phyloP scores from a whole-genome alignment of 139 green algal genomes.

The Asterochloris sp. region DNA sequence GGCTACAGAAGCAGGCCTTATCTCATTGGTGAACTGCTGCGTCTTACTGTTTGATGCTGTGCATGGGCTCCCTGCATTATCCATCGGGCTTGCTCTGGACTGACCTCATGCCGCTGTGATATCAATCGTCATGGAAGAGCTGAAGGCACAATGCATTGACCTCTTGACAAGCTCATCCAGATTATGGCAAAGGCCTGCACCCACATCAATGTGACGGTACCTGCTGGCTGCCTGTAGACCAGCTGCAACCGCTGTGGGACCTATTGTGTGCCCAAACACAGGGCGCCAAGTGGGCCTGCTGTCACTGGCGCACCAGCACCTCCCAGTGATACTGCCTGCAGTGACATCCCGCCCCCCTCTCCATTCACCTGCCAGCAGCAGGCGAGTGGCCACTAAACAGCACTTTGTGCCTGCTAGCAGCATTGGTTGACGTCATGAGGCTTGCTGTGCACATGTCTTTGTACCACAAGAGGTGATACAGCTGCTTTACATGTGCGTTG shows the following conservation, averaged over 20 bases:
- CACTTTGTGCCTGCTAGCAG: not conserved
- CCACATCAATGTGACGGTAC: not conserved
- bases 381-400: not conserved
- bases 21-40: no score
- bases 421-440: not conserved
- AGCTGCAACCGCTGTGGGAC: conserved; percentile 5
- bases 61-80: no score
- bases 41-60: no score
- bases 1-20: no score
- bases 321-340: not conserved
- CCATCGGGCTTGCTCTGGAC: no score
- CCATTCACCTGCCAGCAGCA: conserved; percentile 12
- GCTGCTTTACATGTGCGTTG: not conserved
- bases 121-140: no score
- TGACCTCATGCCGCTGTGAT: no score
- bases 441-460: not conserved
- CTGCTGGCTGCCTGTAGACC: conserved; percentile 7
- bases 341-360: not conserved
- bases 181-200: no score
- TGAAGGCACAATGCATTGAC: no score
- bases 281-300: no score
- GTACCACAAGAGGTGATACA: not conserved
- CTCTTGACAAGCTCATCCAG: no score
- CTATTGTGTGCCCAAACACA: conserved; percentile 9
- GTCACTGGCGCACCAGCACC: no score